Conservation (phyloP, 192 early-diverging fungal genomes). For the Coemansia sp. region DNA sequence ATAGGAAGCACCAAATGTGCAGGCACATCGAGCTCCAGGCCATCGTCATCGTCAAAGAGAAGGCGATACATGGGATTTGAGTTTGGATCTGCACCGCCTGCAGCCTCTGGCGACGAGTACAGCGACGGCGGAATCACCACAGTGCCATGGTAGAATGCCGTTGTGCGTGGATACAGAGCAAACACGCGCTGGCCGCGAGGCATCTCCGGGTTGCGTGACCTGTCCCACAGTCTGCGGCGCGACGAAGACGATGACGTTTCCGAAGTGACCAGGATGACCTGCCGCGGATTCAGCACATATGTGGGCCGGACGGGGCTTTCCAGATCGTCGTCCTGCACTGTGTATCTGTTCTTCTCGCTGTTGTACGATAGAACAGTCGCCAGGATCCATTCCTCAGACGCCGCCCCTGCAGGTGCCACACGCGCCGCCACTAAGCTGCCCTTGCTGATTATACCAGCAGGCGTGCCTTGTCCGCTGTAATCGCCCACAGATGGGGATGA, state of each 20-base stretch:
- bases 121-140: constrained; percentile 45
- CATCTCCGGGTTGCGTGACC: constrained; percentile 36
- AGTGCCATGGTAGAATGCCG: constrained; percentile 40
- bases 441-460: background rate
- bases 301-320: constrained; percentile 42
- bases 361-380: constrained; percentile 41
- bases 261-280: constrained; percentile 29
- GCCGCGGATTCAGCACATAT: constrained; percentile 35
- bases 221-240: constrained; percentile 38
- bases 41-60: constrained; percentile 53
- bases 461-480: no score
- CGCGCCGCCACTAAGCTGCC: constrained; percentile 44
- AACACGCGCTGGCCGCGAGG: constrained; percentile 35
- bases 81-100: constrained; percentile 14
- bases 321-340: constrained; percentile 48
- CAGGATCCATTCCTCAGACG: constrained; percentile 47
- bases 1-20: constrained; percentile 45
- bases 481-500: no score
- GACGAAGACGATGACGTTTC: background rate
- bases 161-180: constrained; percentile 53
- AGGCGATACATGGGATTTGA: constrained; percentile 47
- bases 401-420: constrained; percentile 22
- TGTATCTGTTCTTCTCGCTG: constrained; percentile 44
- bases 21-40: constrained; percentile 44
- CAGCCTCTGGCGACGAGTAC: background rate